phyloP scores from a whole-genome alignment of 2,329 filamentous ascomycete species.

The Aureobasidium uvarum region DNA sequence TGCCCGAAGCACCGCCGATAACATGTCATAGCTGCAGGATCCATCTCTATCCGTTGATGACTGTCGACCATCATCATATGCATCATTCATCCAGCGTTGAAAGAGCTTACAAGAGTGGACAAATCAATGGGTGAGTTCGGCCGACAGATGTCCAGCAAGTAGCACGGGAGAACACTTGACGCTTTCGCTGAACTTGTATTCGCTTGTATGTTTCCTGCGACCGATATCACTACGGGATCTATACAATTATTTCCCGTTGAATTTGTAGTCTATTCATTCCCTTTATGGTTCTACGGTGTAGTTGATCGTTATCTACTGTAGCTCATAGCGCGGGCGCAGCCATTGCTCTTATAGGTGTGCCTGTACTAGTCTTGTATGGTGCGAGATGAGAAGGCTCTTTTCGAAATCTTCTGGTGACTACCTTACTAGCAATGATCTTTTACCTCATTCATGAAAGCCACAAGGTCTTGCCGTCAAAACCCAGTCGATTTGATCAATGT shows the following conservation, averaged over 20 bases:
- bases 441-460: too few species aligned
- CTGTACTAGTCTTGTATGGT: background rate
- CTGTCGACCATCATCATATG: background rate
- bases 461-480: too few species aligned
- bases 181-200: too few species aligned
- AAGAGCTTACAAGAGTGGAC: background rate
- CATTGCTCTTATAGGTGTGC: background rate
- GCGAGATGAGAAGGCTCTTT: background rate
- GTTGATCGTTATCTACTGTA: slow-evolving; percentile 13
- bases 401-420: too few species aligned
- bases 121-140: background rate
- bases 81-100: background rate
- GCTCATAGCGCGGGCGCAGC: slow-evolving; percentile 11
- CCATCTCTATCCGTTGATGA: background rate
- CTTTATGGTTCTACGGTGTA: slow-evolving; percentile 9
- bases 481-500: background rate
- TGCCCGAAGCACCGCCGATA: slow-evolving; percentile 5
- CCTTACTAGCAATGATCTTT: too few species aligned
- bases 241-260: too few species aligned
- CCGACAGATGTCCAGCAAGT: background rate
- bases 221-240: too few species aligned
- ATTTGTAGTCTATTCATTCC: too few species aligned
- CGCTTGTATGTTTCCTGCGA: too few species aligned
- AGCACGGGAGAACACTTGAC: too few species aligned
- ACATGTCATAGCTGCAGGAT: background rate